Conservation (phyloP, 2,329 filamentous ascomycete genomes). For the Tolypocladium ophioglossoides region DNA sequence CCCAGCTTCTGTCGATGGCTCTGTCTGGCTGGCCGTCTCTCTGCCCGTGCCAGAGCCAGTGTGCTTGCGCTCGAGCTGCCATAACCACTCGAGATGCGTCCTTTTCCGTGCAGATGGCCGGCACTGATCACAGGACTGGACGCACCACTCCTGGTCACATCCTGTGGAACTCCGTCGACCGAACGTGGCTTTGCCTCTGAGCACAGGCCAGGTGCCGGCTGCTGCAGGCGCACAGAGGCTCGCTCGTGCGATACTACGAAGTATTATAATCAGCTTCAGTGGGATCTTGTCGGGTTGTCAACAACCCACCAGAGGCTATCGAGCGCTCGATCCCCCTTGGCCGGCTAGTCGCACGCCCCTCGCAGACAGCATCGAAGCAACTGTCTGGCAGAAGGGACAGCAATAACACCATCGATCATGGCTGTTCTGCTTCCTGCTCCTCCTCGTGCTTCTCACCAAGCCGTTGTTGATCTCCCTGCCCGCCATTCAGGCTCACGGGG, state of each 20-base stretch:
- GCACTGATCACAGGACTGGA: neutral
- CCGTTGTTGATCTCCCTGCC: neutral
- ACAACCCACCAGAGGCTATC: neutral
- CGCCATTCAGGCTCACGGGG: neutral
- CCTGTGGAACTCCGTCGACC: neutral
- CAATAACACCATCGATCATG: neutral
- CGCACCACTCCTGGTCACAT: neutral
- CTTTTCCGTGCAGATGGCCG: neutral
- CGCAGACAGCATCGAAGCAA: slow-evolving; percentile 11
- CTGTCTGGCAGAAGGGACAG: slow-evolving; percentile 6
- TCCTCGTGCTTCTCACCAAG: neutral
- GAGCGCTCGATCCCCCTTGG: neutral
- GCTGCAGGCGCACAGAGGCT: slow-evolving; percentile 1
- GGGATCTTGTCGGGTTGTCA: neutral
- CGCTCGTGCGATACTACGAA: neutral
- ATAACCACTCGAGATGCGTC: neutral
- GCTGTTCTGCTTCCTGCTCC: neutral
- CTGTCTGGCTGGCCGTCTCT: neutral
- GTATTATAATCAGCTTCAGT: neutral
- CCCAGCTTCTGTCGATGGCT: neutral
- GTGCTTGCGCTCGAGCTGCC: neutral
- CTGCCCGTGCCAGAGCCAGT: neutral
- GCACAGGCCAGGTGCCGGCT: neutral
- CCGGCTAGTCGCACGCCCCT: neutral
- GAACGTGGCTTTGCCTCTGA: neutral